Percentiles rank a stretch among this genome's conserved stretches.
phyloP scores from a whole-genome alignment of 2,329 filamentous ascomycete genomes.

The Neofusicoccum sp. region DNA sequence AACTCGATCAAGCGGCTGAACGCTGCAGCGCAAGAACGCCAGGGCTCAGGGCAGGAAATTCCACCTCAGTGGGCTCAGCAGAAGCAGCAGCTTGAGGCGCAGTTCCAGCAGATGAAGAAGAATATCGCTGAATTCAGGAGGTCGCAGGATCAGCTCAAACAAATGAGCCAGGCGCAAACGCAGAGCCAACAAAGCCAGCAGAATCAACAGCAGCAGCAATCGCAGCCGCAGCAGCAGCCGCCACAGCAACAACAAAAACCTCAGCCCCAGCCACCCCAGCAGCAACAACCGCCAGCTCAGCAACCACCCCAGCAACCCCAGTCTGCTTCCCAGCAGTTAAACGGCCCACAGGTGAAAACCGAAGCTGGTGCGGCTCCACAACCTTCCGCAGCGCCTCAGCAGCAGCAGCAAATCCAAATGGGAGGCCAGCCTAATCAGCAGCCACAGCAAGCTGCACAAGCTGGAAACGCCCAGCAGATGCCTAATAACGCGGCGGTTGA shows the following conservation, averaged over 20 bases:
- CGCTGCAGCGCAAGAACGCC: constrained; percentile 35
- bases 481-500: constrained; percentile 11
- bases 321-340: constrained; percentile 30
- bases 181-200: constrained; percentile 25
- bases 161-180: not conserved
- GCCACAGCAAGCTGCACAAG: constrained; percentile 28
- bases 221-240: constrained; percentile 26
- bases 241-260: constrained; percentile 30
- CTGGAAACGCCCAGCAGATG: constrained; percentile 19
- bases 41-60: constrained; percentile 37
- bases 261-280: constrained; percentile 23
- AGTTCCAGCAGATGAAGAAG: constrained; percentile 33
- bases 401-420: constrained; percentile 27
- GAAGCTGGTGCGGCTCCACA: not conserved
- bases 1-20: constrained; percentile 32
- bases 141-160: constrained; percentile 38
- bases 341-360: constrained; percentile 28
- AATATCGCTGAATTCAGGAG: constrained; percentile 40
- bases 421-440: constrained; percentile 27
- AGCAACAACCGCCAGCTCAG: constrained; percentile 14
- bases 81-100: constrained; percentile 34
- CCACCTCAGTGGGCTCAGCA: constrained; percentile 32
- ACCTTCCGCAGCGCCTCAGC: constrained; percentile 21
- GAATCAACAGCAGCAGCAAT: constrained; percentile 25
- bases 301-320: constrained; percentile 25